Base-by-base conservation (phyloP, 2,329 filamentous ascomycete genomes). In the Clarireedia homoeocarpa region DNA sequence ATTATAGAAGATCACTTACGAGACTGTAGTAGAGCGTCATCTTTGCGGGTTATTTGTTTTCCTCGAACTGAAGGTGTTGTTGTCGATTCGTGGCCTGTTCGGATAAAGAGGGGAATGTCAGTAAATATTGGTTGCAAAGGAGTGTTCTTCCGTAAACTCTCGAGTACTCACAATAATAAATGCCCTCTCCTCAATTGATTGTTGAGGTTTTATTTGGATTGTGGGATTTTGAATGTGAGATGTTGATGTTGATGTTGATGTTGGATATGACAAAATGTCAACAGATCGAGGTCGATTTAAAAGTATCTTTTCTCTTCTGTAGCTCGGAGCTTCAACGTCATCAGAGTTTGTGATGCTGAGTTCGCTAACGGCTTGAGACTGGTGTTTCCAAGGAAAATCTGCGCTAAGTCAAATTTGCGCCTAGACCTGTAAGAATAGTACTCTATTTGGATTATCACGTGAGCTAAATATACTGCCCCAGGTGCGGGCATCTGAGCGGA, bases 11-110 rank as follows among this genome's bases (percentile, higher is more conserved):
- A 9, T 42, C 34, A 70, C 74, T 62, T 71, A 77, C 75, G 58
- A 77, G 73, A 63, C 72, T 73, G 64, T 77, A 77, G 66, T 77
- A 77, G 65, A 77, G 75, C 60, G 75, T 77, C 75, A 77, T 77
- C 45, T 69, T 75, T 66, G 57, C 58, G 26, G 59, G 58, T 56
- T 54, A 53, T 39, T 36, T 30, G 20, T 58, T 61, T 14, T 34
- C 30, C 30, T 26, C 34, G 55, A 39, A 53, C 53, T 24, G 52
- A 15, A 45, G 34, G 51, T 47, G 36, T 36, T 48, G 51, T 61
- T 47, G 27, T 61, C 27, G 52, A 55, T 44, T 61, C 40, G 62
- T 64, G 61, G 61, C 59, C 63, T 66, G 30, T 57, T 60, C 20
- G 20, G 24, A 48, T 50, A 26, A 15, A 48, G n/a, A 23, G 30